Evolutionary conservation across 23 red algal genomes (phyloP).

Genomic region (Pyropia yezoensis): DNA sequence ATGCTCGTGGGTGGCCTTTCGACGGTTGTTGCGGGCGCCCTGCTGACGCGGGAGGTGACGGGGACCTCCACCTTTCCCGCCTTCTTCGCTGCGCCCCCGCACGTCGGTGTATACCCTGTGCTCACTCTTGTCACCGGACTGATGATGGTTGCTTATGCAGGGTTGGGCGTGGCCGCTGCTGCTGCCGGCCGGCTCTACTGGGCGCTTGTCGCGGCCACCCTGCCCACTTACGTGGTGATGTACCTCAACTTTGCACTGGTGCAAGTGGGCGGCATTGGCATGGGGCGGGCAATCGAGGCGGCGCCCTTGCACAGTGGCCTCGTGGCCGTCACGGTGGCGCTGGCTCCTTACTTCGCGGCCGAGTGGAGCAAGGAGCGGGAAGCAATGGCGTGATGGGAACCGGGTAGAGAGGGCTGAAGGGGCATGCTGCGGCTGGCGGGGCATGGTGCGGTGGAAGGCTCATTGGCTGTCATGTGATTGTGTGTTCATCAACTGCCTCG

Average conservation of each 20-base stretch:
- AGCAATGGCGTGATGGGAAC: too few species aligned
- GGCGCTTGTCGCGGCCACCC: constrained; percentile 4
- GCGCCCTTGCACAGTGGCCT: too few species aligned
- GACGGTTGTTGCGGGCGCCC: constrained; percentile 25
- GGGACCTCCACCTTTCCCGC: constrained; percentile 12
- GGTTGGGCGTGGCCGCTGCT: constrained; percentile 1
- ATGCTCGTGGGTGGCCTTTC: constrained; percentile 29
- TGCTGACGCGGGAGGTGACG: constrained; percentile 15
- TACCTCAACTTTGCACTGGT: constrained; percentile 45
- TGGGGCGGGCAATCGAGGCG: too few species aligned
- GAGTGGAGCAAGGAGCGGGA: too few species aligned
- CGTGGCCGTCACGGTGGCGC: too few species aligned
- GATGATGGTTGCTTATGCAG: constrained; percentile 27
- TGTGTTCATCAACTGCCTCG: too few species aligned
- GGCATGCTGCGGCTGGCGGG: too few species aligned
- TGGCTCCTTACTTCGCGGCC: too few species aligned
- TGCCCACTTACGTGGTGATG: constrained; percentile 27
- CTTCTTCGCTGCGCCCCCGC: constrained; percentile 15
- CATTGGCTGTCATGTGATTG: too few species aligned
- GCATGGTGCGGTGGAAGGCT: too few species aligned
- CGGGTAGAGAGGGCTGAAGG: too few species aligned
- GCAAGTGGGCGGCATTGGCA: constrained; percentile 14
- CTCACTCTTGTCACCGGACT: constrained; percentile 39
- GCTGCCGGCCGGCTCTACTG: neutral
- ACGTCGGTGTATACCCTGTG: constrained; percentile 26